Base-by-base conservation (phyloP, 1,139 yeast species). In the Debaryomycetaceae sp. region DNA sequence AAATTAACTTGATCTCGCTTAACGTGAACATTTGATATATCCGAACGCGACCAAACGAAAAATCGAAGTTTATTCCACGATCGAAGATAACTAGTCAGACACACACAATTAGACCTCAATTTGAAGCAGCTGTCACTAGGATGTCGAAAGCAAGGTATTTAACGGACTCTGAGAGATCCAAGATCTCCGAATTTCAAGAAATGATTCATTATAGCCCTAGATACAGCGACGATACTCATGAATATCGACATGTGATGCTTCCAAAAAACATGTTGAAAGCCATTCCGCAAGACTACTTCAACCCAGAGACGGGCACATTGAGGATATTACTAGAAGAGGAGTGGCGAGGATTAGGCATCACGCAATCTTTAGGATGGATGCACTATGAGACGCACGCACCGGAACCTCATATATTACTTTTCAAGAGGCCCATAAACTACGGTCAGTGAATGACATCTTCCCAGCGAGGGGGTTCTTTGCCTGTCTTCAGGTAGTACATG, bases 301-400 rank as follows among this genome's bases (percentile, higher is more conserved):
- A 91, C 62, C 87, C 93, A 9, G 97, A 91, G 50, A 88, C 96
- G 4, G 98, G 98, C 6, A 93, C 99, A 0, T 76, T 95, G 55
- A 83, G 97, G 54, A 88, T 95, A 45, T 72, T 95, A 43, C 68
- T 86, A 47, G 99, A 95, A 65, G 98, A 93, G 55, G 99, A 95
- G 66, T 95, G 99, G 99, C 78, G 99, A 65, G 98, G 98, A 2
- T 74, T 95, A 45, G 99, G 99, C 4, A 90, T 95, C 58, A 95
- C 99, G 8, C 99, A 93, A 65, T 87, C 96, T 40, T 75, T 95
- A 49, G 99, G 99, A 1, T 95, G 99, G 99, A 95, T 80, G 42
- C 99, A 95, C 65, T 95, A 93, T 62, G 99, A 93, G 60, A 91
- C 97, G 42, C 99, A 95, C 66, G 83, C 97, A 0, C 99, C 99